Base-by-base conservation (phyloP, 2,329 filamentous ascomycete genomes). In the Fusarium phyllophilum region DNA sequence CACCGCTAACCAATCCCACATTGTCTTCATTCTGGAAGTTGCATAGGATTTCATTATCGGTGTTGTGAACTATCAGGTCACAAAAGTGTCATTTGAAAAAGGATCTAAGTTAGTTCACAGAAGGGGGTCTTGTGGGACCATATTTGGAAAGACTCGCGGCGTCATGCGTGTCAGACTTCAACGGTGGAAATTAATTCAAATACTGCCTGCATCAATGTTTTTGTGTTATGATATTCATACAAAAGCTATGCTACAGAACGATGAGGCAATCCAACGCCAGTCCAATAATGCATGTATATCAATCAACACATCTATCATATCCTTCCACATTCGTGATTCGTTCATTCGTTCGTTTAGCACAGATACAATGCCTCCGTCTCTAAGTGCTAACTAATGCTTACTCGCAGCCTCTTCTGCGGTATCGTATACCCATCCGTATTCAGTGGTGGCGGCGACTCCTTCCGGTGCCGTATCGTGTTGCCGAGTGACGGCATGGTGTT, bases 201-300 rank as follows among this genome's bases (percentile, higher is more conserved):
- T 33, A 29, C 42, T 56, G 22, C 39, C 44, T 56, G 41, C 20
- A 33, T 26, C 42, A 60, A 57, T 57, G 42, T 46, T 26, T 42
- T 55, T 42, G 42, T 74, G 31, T 69, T 57, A 42, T 45, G 54
- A 72, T 72, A 65, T 56, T 60, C 56, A 48, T 60, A 74, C 56
- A 74, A 59, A 60, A 54, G 26, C 56, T 68, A 72, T 62, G 49
- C 46, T 41, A 66, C 45, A 56, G 36, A 57, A 42, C 56, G 48
- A 72, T 68, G 46, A 72, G 51, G 56, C 42, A 59, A 61, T 29
- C 42, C 31, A 52, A 72, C 68, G 62, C 66, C 66, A 39, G 65
- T 69, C 41, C 59, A 66, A 64, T 58, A 68, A 75, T 68, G 62
- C 62, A 73, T 73, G 31, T 52, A 51, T 36, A 59, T 52, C 20